Conservation (phyloP, 208 protist genomes). For the Leishmania arabica region DNA sequence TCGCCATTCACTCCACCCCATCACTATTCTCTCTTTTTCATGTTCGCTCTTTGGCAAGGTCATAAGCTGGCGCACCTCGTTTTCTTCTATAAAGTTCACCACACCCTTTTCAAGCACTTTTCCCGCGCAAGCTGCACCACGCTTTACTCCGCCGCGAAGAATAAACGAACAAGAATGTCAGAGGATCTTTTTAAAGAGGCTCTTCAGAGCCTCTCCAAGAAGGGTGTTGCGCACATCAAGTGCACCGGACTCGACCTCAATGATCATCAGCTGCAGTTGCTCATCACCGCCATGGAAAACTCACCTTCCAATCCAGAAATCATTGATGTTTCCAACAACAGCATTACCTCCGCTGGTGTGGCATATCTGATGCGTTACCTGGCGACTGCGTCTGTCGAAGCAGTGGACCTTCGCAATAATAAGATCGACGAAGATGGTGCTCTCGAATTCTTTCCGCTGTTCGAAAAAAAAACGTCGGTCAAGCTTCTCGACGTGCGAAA, state of each 20-base stretch:
- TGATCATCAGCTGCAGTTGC: slow-evolving; percentile 53
- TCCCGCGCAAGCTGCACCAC: neutral
- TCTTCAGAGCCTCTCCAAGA: slow-evolving; percentile 40
- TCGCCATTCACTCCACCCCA: neutral
- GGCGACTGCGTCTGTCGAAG: slow-evolving; percentile 33
- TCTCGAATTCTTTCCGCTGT: slow-evolving; percentile 51
- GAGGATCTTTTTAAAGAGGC: slow-evolving; percentile 45
- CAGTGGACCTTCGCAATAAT: slow-evolving; percentile 65
- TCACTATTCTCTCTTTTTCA: too few relatives aligned
- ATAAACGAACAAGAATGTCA: slow-evolving; percentile 6
- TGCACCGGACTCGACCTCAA: slow-evolving; percentile 37
- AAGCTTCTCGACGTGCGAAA: slow-evolving; percentile 44
- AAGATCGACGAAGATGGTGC: slow-evolving; percentile 70
- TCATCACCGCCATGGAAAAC: slow-evolving; percentile 69
- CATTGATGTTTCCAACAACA: slow-evolving; percentile 62
- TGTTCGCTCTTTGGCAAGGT: neutral
- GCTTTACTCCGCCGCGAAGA: neutral
- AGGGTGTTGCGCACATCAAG: slow-evolving; percentile 51
- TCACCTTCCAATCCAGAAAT: slow-evolving; percentile 39
- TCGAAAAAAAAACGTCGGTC: slow-evolving; percentile 25
- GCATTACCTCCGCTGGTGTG: slow-evolving; percentile 57
- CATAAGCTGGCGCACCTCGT: neutral
- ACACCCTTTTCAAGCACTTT: neutral
- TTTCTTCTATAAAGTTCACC: neutral
- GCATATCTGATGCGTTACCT: slow-evolving; percentile 47